Evolutionary conservation across 169 alveolate genomes (phyloP).

Genomic region (Plasmodium billcollinsi): DNA sequence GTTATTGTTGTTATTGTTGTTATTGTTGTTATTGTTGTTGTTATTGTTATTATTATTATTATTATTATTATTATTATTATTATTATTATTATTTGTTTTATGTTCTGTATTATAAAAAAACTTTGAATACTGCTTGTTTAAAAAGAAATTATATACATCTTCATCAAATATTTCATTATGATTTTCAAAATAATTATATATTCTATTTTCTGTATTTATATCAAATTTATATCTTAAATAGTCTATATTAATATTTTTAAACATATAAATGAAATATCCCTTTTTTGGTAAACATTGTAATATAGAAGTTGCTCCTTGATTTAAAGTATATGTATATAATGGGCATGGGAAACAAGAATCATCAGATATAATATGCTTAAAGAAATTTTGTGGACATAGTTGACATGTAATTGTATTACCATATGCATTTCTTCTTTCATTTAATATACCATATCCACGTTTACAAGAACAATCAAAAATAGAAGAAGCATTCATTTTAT

Average conservation of each 20-base stretch:
- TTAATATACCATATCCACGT: slow-evolving; percentile 68
- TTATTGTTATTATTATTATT: not conserved
- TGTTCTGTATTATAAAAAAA: slow-evolving; percentile 14
- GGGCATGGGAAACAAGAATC: slow-evolving; percentile 83
- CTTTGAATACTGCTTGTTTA: slow-evolving; percentile 19
- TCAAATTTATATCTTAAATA: slow-evolving; percentile 60
- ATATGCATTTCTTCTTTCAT: slow-evolving; percentile 61
- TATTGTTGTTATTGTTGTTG: not conserved
- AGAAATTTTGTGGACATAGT: slow-evolving; percentile 67
- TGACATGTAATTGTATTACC: slow-evolving; percentile 33
- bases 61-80: not conserved
- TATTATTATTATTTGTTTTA: not conserved
- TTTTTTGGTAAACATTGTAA: slow-evolving; percentile 81
- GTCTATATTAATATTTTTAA: slow-evolving; percentile 33
- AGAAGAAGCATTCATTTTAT: slow-evolving; percentile 13
- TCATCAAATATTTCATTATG: slow-evolving; percentile 39
- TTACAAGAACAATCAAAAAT: slow-evolving; percentile 73
- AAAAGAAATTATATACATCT: slow-evolving; percentile 65
- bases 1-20: not conserved
- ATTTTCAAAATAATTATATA: slow-evolving; percentile 37
- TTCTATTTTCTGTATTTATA: slow-evolving; percentile 40
- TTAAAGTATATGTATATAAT: slow-evolving; percentile 76
- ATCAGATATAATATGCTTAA: slow-evolving; percentile 78
- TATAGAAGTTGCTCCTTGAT: slow-evolving; percentile 79
- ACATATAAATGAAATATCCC: slow-evolving; percentile 78